Conservation (phyloP, 2,329 filamentous ascomycete genomes). For the Aspergillus chevalieri region DNA sequence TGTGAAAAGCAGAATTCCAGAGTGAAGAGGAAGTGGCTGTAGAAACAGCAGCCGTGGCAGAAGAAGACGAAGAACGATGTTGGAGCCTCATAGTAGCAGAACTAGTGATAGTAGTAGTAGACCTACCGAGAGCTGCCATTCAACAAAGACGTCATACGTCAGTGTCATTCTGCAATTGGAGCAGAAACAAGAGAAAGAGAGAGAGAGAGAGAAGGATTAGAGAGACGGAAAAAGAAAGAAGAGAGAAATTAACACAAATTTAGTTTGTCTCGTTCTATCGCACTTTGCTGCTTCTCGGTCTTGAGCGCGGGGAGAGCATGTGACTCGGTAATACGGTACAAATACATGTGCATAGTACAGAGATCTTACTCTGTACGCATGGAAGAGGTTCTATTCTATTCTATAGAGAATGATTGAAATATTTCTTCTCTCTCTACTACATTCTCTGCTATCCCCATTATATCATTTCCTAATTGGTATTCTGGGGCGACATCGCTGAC, state of each 20-base stretch:
- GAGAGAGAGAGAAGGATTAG: slow-evolving; percentile 1
- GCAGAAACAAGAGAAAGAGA: slow-evolving; percentile 5
- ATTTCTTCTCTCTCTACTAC: not conserved
- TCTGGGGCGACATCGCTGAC: no score
- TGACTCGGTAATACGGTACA: slow-evolving; percentile 4
- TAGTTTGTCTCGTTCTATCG: not conserved
- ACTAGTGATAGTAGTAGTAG: slow-evolving; percentile 8
- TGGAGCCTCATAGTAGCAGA: not conserved
- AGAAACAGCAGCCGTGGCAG: not conserved
- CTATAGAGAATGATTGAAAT: not conserved
- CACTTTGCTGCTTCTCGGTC: no score
- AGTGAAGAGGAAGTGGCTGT: slow-evolving; percentile 1
- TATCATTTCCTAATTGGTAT: not conserved
- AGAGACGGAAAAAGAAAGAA: not conserved
- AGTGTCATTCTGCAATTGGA: slow-evolving; percentile 26
- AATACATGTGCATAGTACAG: no score
- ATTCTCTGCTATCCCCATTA: not conserved
- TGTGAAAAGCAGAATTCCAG: slow-evolving; percentile 5
- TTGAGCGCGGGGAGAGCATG: slow-evolving; percentile 4
- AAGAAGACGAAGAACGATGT: not conserved
- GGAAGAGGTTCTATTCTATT: not conserved
- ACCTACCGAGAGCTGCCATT: slow-evolving; percentile 47
- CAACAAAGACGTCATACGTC: slow-evolving; percentile 35
- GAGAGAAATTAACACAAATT: not conserved
- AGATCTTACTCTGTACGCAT: no score